These are phyloP conservation scores for Axilococcus clingmanii DNA, from an alignment of 139 green algal genomes.

Conservation along the genomic window DNA sequence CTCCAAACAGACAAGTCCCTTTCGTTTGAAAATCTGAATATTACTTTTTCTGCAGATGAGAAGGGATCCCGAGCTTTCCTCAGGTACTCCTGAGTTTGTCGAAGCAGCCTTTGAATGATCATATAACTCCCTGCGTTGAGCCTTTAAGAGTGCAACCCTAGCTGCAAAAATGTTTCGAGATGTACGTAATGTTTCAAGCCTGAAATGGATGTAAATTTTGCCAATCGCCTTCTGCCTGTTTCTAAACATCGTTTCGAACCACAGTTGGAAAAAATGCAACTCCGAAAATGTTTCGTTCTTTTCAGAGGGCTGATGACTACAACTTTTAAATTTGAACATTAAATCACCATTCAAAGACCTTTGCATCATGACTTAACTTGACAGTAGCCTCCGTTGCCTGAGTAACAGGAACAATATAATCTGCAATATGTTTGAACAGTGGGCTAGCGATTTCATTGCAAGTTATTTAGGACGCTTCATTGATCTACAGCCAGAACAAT, in stretches of 20 bases:
- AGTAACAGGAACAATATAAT: not conserved
- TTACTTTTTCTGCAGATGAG: not conserved
- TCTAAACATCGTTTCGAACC: too few species aligned
- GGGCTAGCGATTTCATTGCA: slow-evolving; percentile 29
- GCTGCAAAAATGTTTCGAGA: too few species aligned
- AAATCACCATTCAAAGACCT: not conserved
- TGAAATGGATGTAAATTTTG: too few species aligned
- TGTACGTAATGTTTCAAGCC: too few species aligned
- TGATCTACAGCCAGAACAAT: slow-evolving; percentile 40
- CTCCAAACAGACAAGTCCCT: slow-evolving; percentile 29
- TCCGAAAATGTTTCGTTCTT: too few species aligned
- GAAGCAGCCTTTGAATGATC: too few species aligned
- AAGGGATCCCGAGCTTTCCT: slow-evolving; percentile 8
- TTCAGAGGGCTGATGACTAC: too few species aligned
- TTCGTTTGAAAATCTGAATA: slow-evolving; percentile 24
- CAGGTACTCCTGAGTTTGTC: too few species aligned
- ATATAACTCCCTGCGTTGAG: too few species aligned
- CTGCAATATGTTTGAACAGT: slow-evolving; percentile 45
- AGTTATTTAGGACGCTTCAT: slow-evolving; percentile 42
- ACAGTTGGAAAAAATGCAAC: too few species aligned
- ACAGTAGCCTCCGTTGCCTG: slow-evolving; percentile 9
- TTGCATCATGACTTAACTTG: slow-evolving; percentile 5
- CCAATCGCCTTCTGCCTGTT: too few species aligned
- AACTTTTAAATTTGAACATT: slow-evolving; percentile 3
- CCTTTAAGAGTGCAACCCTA: too few species aligned